These are phyloP conservation scores for Eucalyptus camaldulensis DNA, from an alignment of 345 rosid genomes.

Conservation along the genomic window DNA sequence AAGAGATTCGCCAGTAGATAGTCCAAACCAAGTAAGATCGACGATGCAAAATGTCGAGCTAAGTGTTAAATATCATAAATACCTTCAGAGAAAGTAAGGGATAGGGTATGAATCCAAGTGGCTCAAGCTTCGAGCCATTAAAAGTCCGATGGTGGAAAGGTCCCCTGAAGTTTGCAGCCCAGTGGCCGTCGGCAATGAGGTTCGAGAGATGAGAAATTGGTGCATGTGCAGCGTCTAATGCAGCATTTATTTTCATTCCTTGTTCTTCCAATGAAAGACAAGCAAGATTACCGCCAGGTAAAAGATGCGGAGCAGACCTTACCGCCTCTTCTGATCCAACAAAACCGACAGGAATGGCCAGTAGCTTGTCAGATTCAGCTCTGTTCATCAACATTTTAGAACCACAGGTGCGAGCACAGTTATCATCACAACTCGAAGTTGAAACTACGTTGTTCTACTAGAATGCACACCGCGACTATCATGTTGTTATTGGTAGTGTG, in stretches of 20 bases:
- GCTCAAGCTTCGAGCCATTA: neutral
- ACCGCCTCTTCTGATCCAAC: neutral
- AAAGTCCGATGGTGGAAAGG: neutral
- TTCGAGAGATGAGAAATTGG: neutral
- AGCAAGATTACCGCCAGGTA: neutral
- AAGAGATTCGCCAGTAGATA: neutral
- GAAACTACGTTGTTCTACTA: neutral
- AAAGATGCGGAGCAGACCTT: neutral
- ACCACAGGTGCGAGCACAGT: too few species aligned
- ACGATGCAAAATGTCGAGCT: neutral
- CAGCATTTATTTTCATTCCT: neutral
- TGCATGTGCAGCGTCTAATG: neutral
- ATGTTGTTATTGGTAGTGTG: neutral
- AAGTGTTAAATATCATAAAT: neutral
- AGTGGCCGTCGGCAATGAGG: neutral
- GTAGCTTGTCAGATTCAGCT: neutral
- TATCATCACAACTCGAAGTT: neutral
- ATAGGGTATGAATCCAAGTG: neutral
- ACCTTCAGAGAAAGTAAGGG: neutral
- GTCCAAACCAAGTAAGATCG: neutral
- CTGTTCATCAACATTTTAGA: neutral
- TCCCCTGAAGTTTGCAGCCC: neutral
- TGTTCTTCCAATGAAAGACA: neutral
- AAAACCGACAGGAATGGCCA: neutral
- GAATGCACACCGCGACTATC: neutral